These are phyloP conservation scores for Suillus lakei DNA, from an alignment of 768 basidiomycete genomes.

Conservation along the genomic window DNA sequence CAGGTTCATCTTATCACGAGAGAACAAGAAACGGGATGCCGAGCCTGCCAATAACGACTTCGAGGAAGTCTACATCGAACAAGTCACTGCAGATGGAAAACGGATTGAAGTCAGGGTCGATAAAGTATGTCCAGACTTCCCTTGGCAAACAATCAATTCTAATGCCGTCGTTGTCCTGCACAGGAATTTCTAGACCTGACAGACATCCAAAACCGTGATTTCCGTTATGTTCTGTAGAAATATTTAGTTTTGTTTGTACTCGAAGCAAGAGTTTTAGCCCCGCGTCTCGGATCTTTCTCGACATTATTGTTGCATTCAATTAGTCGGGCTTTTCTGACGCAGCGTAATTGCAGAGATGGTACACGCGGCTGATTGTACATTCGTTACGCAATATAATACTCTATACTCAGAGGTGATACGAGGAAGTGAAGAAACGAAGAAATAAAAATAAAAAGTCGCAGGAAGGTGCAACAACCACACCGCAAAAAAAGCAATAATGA, in stretches of 20 bases:
- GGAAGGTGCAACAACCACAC: constrained; percentile 2
- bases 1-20: constrained; percentile 54
- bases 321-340: background rate
- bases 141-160: background rate
- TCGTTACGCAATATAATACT: constrained; percentile 13
- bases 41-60: constrained; percentile 57
- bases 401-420: constrained; percentile 1
- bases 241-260: background rate
- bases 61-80: constrained; percentile 67
- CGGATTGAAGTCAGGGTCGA: constrained; percentile 61
- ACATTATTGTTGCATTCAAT: background rate
- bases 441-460: constrained; percentile 8
- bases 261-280: background rate
- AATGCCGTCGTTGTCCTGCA: background rate
- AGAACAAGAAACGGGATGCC: constrained; percentile 68
- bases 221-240: constrained; percentile 58
- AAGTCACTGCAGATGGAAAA: constrained; percentile 53
- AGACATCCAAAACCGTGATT: constrained; percentile 67
- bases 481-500: constrained; percentile 39
- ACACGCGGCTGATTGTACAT: constrained; percentile 11
- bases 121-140: constrained; percentile 51
- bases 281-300: background rate
- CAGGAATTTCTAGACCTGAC: constrained; percentile 53
- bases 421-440: constrained; percentile 7
- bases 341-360: constrained; percentile 7